A percentile compares a stretch with the other conserved stretches of the same genome.
phyloP scores from a whole-genome alignment of 2,329 filamentous ascomycete species.

The Fusarium anguioides region DNA sequence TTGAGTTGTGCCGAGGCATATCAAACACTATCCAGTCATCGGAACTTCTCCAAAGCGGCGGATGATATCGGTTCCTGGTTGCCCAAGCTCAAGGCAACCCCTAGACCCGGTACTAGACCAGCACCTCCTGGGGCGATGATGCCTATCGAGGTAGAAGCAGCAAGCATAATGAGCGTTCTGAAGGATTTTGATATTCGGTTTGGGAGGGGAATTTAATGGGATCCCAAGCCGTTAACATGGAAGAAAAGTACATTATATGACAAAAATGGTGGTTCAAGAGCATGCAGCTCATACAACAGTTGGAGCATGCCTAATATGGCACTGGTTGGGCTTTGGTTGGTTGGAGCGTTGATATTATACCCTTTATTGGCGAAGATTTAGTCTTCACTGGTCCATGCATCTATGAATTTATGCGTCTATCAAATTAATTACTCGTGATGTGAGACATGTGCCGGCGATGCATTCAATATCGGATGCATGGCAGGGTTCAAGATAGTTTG shows the following conservation, averaged over 20 bases:
- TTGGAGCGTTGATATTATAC: slow-evolving; percentile 48
- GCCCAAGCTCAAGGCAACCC: slow-evolving; percentile 74
- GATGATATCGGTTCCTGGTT: slow-evolving; percentile 82
- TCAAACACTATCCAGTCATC: slow-evolving; percentile 80
- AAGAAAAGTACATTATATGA: slow-evolving; percentile 20
- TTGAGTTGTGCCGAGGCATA: slow-evolving; percentile 82
- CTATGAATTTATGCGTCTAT: slow-evolving; percentile 43
- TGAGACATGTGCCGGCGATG: slow-evolving; percentile 14
- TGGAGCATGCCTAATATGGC: slow-evolving; percentile 36
- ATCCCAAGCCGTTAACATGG: slow-evolving; percentile 28
- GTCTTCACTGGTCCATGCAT: slow-evolving; percentile 41
- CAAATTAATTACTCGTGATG: slow-evolving; percentile 15
- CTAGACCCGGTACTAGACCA: slow-evolving; percentile 48
- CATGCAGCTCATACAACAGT: slow-evolving; percentile 18
- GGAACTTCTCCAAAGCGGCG: slow-evolving; percentile 77
- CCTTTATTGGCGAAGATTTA: slow-evolving; percentile 42
- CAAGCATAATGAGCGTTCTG: slow-evolving; percentile 86
- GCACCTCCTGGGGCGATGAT: slow-evolving; percentile 56
- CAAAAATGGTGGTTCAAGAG: slow-evolving; percentile 23
- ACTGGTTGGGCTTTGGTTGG: slow-evolving; percentile 38
- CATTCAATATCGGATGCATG: slow-evolving; percentile 5
- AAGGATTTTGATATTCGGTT: slow-evolving; percentile 84
- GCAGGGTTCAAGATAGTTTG: slow-evolving; percentile 37
- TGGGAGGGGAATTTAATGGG: slow-evolving; percentile 56
- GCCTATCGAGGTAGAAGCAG: slow-evolving; percentile 82